Evolutionary conservation across 2,329 filamentous ascomycete species (phyloP).

Genomic region (Beauveria scarabaeidicola): DNA sequence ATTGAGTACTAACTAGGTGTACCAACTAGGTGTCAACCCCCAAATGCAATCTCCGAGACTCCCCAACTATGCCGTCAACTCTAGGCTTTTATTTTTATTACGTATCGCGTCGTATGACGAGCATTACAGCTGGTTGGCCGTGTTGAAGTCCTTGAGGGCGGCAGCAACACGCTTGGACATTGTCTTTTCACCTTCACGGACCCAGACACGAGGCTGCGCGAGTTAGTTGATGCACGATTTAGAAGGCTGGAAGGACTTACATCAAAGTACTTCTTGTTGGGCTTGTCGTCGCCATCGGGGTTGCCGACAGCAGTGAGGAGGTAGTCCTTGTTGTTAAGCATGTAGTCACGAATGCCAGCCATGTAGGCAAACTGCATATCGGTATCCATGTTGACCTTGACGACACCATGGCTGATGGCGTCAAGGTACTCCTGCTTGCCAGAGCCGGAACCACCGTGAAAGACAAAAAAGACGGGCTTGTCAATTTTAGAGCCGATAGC

Average conservation of each 20-base stretch:
- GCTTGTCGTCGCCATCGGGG: conserved; percentile 92
- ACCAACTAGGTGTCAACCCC: neutral
- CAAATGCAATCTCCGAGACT: conserved; percentile 5
- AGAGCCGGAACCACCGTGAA: conserved; percentile 95
- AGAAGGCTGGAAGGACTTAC: conserved; percentile 24
- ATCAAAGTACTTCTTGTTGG: conserved; percentile 95
- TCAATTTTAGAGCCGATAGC: conserved; percentile 61
- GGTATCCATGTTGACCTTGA: conserved; percentile 99
- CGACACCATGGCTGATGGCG: conserved; percentile 86
- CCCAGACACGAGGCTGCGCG: conserved; percentile 76
- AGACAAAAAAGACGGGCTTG: conserved; percentile 98
- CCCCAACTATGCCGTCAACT: neutral
- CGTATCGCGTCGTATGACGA: neutral
- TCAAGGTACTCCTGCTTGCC: conserved; percentile 82
- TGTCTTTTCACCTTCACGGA: conserved; percentile 93
- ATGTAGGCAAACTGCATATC: conserved; percentile 96
- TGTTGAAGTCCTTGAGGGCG: conserved; percentile 87
- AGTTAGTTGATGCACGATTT: conserved; percentile 5
- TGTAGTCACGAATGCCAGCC: conserved; percentile 85
- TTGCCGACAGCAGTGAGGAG: conserved; percentile 81
- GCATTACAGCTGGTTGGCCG: conserved; percentile 26
- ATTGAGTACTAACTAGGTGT: neutral
- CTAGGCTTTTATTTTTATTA: neutral
- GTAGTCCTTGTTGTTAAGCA: conserved; percentile 93
- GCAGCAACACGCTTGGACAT: conserved; percentile 75